A percentile compares a stretch with the other conserved stretches of the same genome.
These are phyloP conservation scores for Secale cereale DNA, from an alignment of 176 grass and related monocot species.

Conservation along the genomic window DNA sequence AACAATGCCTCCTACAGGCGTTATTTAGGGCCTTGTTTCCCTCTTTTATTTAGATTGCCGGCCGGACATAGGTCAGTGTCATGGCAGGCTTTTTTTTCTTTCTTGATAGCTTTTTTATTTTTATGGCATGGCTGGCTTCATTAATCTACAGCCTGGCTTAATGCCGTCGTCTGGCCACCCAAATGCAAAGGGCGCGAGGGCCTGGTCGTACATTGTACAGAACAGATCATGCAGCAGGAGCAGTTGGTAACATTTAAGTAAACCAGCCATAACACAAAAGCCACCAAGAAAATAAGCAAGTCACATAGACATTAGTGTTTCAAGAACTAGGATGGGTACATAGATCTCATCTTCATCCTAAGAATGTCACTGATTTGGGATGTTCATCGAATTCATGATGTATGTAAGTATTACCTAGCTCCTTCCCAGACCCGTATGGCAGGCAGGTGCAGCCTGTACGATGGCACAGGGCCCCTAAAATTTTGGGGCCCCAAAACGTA, in stretches of 20 bases:
- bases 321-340: neutral
- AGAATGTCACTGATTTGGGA: neutral
- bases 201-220: neutral
- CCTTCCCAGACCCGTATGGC: neutral
- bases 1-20: neutral
- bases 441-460: too few relatives aligned
- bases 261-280: neutral
- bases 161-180: neutral
- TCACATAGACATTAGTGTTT: neutral
- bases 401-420: neutral
- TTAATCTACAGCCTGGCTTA: neutral
- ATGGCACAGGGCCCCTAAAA: too few relatives aligned
- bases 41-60: neutral
- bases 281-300: neutral
- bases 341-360: too few relatives aligned
- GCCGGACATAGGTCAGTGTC: neutral
- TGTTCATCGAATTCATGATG: neutral
- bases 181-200: neutral
- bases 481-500: too few relatives aligned
- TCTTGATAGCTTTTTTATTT: neutral
- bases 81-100: neutral
- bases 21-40: neutral
- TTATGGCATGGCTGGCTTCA: neutral
- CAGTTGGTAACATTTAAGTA: neutral
- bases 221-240: neutral